Conservation (phyloP, 495 filamentous ascomycete genomes). For the Lophiostoma macrostomum region DNA sequence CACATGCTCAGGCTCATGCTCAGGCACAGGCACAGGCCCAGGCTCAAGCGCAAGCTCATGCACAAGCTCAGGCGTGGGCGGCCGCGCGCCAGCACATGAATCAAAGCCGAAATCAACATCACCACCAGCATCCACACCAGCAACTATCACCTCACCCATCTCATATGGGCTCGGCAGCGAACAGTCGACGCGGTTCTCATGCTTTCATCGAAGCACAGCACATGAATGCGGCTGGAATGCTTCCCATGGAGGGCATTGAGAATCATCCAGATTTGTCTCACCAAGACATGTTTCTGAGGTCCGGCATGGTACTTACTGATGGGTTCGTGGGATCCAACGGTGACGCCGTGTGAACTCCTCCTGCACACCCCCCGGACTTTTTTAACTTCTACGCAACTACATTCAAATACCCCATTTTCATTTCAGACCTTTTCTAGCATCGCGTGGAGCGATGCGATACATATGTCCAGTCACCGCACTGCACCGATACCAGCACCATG, state of each 20-base stretch:
- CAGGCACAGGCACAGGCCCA: slow-evolving; percentile 31
- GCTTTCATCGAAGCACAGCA: slow-evolving; percentile 25
- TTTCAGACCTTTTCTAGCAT: slow-evolving; percentile 6
- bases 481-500: no score
- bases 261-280: slow-evolving; percentile 22
- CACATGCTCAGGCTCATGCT: slow-evolving; percentile 32
- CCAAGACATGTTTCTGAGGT: slow-evolving; percentile 21
- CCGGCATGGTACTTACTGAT: slow-evolving; percentile 15
- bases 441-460: slow-evolving; percentile 23
- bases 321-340: slow-evolving; percentile 12
- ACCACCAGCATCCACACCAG: slow-evolving; percentile 22
- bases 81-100: slow-evolving; percentile 29
- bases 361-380: no score
- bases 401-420: slow-evolving; percentile 11
- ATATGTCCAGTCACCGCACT: no score
- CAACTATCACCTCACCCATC: slow-evolving; percentile 25
- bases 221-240: slow-evolving; percentile 23
- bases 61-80: slow-evolving; percentile 22
- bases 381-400: no score
- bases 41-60: slow-evolving; percentile 25
- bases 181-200: slow-evolving; percentile 15
- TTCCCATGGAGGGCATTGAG: slow-evolving; percentile 32
- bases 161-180: slow-evolving; percentile 24
- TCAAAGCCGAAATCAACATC: slow-evolving; percentile 28
- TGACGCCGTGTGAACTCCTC: slow-evolving; percentile 10